Base-by-base conservation (phyloP, 371 early-diverging fungal species). In the Mortierella sp. region DNA sequence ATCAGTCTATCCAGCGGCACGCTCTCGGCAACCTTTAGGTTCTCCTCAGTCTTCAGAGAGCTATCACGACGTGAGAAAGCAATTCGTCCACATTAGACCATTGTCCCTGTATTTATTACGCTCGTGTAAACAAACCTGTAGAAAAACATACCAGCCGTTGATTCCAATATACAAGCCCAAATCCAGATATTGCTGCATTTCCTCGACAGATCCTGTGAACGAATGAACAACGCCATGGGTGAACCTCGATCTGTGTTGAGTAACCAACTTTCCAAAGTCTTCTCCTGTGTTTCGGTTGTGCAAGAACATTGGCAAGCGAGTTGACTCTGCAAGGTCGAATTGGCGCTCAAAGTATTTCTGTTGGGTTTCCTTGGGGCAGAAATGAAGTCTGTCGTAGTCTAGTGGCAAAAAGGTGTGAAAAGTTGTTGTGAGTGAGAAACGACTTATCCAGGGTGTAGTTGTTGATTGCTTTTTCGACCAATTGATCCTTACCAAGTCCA, bases 141-240 rank as follows among this genome's bases (percentile, higher is more conserved):
- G 42, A 16, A 48, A 8, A 2, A 13, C 28, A 45, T 82, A 91
- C 91, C 99, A 99, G 13, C 99, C 99, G 86, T 99, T 99, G 82
- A 99, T 92, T n/a, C 99, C 99, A 87, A 99, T 98, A 88, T 94
- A 97, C 47, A 98, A 89, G 21, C 91, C 98, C 71, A 97, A 85
- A 6, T 94, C 92, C n/a, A 97, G 79, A 34, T 96, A 88, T 63
- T 89, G 89, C 78, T 91, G 79, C 90, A 96, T 92, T 80, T 98
- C 98, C 38, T 96, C 97, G 28, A 94, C 21, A 0, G 93, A 88
- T 6, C 98, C 98, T 16, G 97, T 97, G 85, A 98, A 99, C 0
- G 97, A 97, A 82, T 99, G 99, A 31, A 99, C 97, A 4, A 99
- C 99, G 42, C 99, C 99, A 21, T 89, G 78, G 7, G 84, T 90